Conservation (phyloP, 768 basidiomycete genomes). For the Tulasnella calospora region DNA sequence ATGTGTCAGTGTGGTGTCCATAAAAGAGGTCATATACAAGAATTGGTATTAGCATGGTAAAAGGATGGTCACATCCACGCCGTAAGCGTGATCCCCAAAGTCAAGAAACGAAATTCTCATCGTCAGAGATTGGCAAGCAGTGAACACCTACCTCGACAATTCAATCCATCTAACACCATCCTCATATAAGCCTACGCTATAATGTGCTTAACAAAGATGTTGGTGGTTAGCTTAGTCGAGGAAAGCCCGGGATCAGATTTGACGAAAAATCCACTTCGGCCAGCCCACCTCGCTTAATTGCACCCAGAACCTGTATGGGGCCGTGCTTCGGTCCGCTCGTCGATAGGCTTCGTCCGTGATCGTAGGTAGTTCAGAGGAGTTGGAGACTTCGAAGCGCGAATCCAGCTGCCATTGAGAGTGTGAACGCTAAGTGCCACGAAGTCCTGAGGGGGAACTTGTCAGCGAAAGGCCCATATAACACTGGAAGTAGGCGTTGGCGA, state of each 20-base stretch:
- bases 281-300: background rate
- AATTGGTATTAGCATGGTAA: background rate
- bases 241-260: background rate
- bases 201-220: no score
- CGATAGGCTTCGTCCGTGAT: background rate
- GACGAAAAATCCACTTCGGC: slow-evolving; percentile 3
- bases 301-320: background rate
- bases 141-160: background rate
- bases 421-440: background rate
- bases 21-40: background rate
- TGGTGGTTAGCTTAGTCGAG: background rate
- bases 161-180: background rate
- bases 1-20: background rate
- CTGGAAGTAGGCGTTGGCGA: background rate
- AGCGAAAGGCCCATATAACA: background rate
- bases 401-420: background rate
- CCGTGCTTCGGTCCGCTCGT: slow-evolving; percentile 7
- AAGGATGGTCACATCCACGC: background rate
- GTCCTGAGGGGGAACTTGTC: background rate
- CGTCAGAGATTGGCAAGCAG: background rate
- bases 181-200: background rate
- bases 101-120: background rate
- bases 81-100: background rate
- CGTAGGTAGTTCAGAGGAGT: background rate
- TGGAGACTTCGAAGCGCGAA: background rate